Percentiles rank a stretch among this genome's conserved stretches.
Evolutionary conservation across 1,139 yeast species (phyloP).

Genomic region (Yamadazyma atmosphaerica): DNA sequence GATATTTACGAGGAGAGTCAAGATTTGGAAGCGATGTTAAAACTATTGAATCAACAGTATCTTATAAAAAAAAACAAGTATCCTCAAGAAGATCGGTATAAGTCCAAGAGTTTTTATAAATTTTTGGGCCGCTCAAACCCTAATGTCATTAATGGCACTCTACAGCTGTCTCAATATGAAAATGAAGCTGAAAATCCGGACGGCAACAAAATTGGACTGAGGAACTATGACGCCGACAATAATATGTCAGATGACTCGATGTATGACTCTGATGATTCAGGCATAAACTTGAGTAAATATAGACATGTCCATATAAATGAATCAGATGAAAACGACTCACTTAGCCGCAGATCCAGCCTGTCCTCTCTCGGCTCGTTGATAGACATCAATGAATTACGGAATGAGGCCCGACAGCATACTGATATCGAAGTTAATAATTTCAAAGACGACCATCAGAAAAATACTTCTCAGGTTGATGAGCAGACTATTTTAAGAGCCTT

Average conservation of each 20-base stretch:
- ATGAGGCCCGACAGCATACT: not conserved
- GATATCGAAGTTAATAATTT: not conserved
- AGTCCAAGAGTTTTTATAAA: constrained; percentile 37
- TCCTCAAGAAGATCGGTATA: constrained; percentile 43
- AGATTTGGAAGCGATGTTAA: constrained; percentile 35
- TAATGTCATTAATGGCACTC: constrained; percentile 3
- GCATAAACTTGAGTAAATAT: constrained; percentile 1
- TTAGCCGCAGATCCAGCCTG: constrained; percentile 1
- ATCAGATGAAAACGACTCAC: constrained; percentile 6
- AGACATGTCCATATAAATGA: constrained; percentile 8
- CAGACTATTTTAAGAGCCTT: too few species aligned
- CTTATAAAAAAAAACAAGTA: constrained; percentile 29
- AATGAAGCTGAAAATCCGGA: not conserved
- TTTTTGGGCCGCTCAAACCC: constrained; percentile 11
- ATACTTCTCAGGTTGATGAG: too few species aligned
- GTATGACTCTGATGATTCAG: constrained; percentile 13
- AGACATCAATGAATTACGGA: constrained; percentile 5
- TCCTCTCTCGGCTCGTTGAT: constrained; percentile 8
- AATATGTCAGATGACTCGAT: constrained; percentile 5
- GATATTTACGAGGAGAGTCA: constrained; percentile 37
- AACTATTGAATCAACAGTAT: constrained; percentile 37
- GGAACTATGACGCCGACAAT: not conserved
- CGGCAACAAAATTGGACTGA: not conserved
- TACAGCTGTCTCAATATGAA: constrained; percentile 1
- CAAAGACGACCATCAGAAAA: not conserved